Percentiles rank a stretch among this genome's conserved stretches.
Conservation (phyloP, 257 asterid species). For the Lycium barbarum region DNA sequence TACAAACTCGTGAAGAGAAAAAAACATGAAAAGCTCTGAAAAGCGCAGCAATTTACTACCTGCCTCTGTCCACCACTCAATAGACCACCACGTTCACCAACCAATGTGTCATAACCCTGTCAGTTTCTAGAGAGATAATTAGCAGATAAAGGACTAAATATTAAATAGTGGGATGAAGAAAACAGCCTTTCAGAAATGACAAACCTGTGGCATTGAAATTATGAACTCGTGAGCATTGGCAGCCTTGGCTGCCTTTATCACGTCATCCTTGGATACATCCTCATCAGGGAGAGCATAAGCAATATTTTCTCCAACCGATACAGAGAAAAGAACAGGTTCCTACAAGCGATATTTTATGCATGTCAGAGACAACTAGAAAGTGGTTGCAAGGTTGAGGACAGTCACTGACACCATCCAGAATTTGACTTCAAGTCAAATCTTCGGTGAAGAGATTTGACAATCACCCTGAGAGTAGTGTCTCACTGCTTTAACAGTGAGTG, state of each 20-base stretch:
- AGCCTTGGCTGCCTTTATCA: conserved; percentile 96
- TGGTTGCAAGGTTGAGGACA: not conserved
- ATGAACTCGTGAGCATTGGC: conserved; percentile 98
- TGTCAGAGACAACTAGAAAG: conserved; percentile 34
- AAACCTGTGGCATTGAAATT: conserved; percentile 90
- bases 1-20: not conserved
- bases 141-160: conserved; percentile 29
- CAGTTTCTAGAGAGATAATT: conserved; percentile 28
- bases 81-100: conserved; percentile 97
- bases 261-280: conserved; percentile 80
- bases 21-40: not conserved
- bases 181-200: conserved; percentile 32
- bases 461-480: conserved; percentile 14
- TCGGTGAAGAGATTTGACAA: not conserved
- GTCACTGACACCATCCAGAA: conserved; percentile 17
- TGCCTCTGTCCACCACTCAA: conserved; percentile 98
- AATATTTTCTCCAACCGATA: conserved; percentile 93
- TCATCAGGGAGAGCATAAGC: conserved; percentile 98
- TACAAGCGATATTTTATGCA: conserved; percentile 38
- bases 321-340: conserved; percentile 97
- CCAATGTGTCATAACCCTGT: conserved; percentile 92
- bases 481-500: conserved; percentile 1
- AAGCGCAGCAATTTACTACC: conserved; percentile 49
- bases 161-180: conserved; percentile 26
- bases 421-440: conserved; percentile 11